Evolutionary conservation across 441 rosid genomes (phyloP).

Genomic region (Bruguiera hainesii): DNA sequence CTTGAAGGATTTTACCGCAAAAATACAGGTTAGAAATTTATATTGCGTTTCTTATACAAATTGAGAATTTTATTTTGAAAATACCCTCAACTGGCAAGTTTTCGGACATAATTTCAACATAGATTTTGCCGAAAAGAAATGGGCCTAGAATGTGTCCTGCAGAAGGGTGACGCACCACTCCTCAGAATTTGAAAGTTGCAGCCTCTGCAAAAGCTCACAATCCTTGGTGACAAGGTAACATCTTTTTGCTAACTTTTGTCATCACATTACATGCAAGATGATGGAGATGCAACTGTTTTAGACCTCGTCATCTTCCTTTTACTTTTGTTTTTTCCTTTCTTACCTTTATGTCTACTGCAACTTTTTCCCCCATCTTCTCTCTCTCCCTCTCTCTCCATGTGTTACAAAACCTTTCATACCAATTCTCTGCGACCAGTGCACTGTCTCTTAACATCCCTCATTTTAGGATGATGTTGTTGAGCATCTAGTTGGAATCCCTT

Average conservation of each 20-base stretch:
- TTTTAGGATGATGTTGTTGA: constrained; percentile 16
- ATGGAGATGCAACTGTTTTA: too few relatives aligned
- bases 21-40: too few relatives aligned
- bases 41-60: too few relatives aligned
- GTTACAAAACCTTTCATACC: constrained; percentile 14
- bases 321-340: constrained; percentile 13
- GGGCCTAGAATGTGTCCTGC: too few relatives aligned
- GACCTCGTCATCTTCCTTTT: constrained; percentile 37
- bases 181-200: too few relatives aligned
- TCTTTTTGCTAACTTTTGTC: constrained; percentile 21
- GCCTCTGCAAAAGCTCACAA: constrained; percentile 2
- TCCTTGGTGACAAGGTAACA: constrained; percentile 73
- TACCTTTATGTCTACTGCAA: constrained; percentile 8
- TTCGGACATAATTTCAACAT: too few relatives aligned
- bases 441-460: constrained; percentile 23
- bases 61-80: too few relatives aligned
- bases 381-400: constrained; percentile 7
- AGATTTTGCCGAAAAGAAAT: too few relatives aligned
- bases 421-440: constrained; percentile 4
- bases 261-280: constrained; percentile 38
- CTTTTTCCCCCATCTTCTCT: constrained; percentile 20
- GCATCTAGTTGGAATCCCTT: constrained; percentile 23
- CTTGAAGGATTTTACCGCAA: too few relatives aligned
- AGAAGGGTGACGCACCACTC: too few relatives aligned
- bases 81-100: too few relatives aligned